Conservation (phyloP, 306 rosid genomes). For the Pterocarpus santalinus region DNA sequence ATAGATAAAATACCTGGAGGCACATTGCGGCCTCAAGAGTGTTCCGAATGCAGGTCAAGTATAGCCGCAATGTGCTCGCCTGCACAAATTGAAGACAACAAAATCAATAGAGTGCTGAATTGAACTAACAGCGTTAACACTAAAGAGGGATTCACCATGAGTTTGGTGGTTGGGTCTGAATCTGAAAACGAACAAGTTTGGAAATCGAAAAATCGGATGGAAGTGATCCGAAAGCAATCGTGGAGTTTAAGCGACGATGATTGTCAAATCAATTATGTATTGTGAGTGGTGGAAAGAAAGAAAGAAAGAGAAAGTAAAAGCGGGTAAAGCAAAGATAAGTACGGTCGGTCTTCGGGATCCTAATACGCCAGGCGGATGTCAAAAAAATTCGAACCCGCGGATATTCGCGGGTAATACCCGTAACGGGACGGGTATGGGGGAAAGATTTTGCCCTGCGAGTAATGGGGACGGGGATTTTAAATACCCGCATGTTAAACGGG, state of each 20-base stretch:
- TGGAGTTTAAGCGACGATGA: constrained; percentile 6
- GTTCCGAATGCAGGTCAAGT: constrained; percentile 88
- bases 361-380: not conserved
- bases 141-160: not conserved
- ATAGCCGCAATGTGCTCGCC: constrained; percentile 75
- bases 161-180: constrained; percentile 7
- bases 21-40: constrained; percentile 98
- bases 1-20: constrained; percentile 69
- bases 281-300: not conserved
- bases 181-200: not conserved
- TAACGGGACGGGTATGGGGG: no score
- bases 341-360: not conserved
- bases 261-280: not conserved
- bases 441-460: no score
- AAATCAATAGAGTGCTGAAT: not conserved
- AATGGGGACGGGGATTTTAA: no score
- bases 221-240: constrained; percentile 20
- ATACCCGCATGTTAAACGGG: no score
- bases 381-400: no score
- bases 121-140: not conserved
- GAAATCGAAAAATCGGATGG: not conserved
- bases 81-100: constrained; percentile 34
- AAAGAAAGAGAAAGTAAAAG: not conserved
- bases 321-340: not conserved
- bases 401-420: no score